Evolutionary conservation across 1,284 basidiomycete genomes (phyloP).

Genomic region (Sporisorium iseilematis-ciliati): DNA sequence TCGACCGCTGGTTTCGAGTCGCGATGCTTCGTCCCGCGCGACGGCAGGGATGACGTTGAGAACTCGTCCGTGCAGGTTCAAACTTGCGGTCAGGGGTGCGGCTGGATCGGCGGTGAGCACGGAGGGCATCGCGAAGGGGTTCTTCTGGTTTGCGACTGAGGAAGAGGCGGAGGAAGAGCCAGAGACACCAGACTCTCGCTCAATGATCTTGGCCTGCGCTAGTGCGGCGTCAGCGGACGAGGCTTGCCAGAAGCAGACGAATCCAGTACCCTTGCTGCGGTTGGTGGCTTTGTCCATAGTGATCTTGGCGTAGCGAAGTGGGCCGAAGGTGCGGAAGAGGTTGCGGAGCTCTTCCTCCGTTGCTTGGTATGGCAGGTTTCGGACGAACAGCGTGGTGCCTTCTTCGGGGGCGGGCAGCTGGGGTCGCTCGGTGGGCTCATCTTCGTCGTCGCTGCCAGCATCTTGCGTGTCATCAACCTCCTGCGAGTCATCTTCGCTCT

Average conservation of each 20-base stretch:
- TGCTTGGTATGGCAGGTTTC: constrained; percentile 92
- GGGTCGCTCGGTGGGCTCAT: constrained; percentile 57
- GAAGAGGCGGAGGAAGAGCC: constrained; percentile 18
- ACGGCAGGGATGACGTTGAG: constrained; percentile 91
- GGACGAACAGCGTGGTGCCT: constrained; percentile 92
- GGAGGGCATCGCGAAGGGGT: constrained; percentile 65
- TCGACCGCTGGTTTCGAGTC: constrained; percentile 87
- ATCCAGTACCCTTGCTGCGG: constrained; percentile 92
- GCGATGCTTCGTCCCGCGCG: constrained; percentile 85
- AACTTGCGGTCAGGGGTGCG: constrained; percentile 81
- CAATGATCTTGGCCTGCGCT: constrained; percentile 75
- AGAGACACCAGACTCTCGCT: constrained; percentile 51
- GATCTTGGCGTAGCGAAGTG: constrained; percentile 91
- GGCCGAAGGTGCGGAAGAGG: constrained; percentile 78
- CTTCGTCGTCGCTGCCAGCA: constrained; percentile 68
- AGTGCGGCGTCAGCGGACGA: constrained; percentile 89
- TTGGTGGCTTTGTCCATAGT: constrained; percentile 86
- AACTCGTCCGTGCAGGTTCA: constrained; percentile 92
- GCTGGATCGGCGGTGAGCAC: constrained; percentile 88
- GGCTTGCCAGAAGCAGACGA: constrained; percentile 96
- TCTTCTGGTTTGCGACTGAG: constrained; percentile 39
- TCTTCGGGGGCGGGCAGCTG: constrained; percentile 62
- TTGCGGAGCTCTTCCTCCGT: constrained; percentile 66
- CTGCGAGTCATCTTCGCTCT: constrained; percentile 72
- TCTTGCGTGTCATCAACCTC: constrained; percentile 58